A percentile compares a stretch with the other conserved stretches of the same genome.
phyloP scores from a whole-genome alignment of 2,329 filamentous ascomycete genomes.

The Paecilomyces formosus region DNA sequence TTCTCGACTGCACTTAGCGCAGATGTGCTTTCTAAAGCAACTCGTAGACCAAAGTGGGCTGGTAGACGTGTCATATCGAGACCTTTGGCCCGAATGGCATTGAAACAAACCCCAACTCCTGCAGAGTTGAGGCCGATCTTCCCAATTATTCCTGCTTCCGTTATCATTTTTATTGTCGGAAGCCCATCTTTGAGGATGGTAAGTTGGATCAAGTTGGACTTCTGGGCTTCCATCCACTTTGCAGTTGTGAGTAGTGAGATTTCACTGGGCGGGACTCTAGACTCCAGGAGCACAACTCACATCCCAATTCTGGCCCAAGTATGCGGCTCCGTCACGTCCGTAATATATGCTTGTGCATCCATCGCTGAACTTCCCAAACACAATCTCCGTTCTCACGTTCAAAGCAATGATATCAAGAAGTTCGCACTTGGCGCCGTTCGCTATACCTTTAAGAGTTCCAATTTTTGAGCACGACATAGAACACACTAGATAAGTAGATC shows the following conservation, averaged over 20 bases:
- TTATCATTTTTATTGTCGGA: constrained; percentile 47
- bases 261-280: neutral
- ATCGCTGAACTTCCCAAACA: constrained; percentile 46
- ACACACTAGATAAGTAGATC: no score
- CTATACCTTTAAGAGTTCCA: constrained; percentile 27
- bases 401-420: constrained; percentile 45
- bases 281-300: constrained; percentile 7
- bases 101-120: constrained; percentile 50
- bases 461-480: no score
- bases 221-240: constrained; percentile 24
- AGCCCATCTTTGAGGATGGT: constrained; percentile 35
- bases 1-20: constrained; percentile 37
- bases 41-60: constrained; percentile 48
- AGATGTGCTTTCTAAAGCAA: constrained; percentile 43
- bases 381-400: constrained; percentile 50
- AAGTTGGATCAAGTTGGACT: constrained; percentile 40
- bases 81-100: constrained; percentile 48
- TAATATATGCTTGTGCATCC: constrained; percentile 47
- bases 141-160: constrained; percentile 51
- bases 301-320: constrained; percentile 52
- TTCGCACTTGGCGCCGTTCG: constrained; percentile 37
- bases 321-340: constrained; percentile 28
- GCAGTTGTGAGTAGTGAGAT: constrained; percentile 14
- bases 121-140: constrained; percentile 51
- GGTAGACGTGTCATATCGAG: constrained; percentile 42